Evolutionary conservation across 768 basidiomycete genomes (phyloP).

Genomic region (Ramaria sp.): DNA sequence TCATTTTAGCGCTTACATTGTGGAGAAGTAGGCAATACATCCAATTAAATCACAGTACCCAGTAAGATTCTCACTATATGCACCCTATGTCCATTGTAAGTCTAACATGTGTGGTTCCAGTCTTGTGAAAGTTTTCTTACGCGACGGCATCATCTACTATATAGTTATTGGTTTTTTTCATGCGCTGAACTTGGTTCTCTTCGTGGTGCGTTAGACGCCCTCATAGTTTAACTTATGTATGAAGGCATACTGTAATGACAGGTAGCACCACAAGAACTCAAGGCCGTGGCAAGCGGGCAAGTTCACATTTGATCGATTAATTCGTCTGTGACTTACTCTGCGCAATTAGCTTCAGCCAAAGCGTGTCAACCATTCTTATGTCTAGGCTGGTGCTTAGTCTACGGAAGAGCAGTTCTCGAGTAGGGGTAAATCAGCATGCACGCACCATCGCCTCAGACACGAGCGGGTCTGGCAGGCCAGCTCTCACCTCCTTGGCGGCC

Average conservation of each 20-base stretch:
- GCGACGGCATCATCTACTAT: conserved; percentile 2
- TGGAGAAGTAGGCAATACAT: background rate
- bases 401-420: background rate
- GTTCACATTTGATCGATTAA: background rate
- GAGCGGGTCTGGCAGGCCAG: background rate
- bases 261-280: background rate
- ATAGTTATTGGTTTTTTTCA: background rate
- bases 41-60: background rate
- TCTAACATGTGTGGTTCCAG: background rate
- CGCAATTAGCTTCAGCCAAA: background rate
- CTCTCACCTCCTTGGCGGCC: background rate
- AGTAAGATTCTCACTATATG: background rate
- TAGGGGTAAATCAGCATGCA: background rate
- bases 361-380: background rate
- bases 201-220: background rate
- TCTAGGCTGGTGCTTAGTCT: background rate
- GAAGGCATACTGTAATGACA: background rate
- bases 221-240: background rate
- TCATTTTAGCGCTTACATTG: conserved; percentile 1
- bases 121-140: background rate
- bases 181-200: background rate
- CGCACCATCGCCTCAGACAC: background rate
- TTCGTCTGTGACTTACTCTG: background rate
- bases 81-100: background rate
- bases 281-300: background rate